Conservation (phyloP, 2,329 filamentous ascomycete species). For the Phialophora expanda region DNA sequence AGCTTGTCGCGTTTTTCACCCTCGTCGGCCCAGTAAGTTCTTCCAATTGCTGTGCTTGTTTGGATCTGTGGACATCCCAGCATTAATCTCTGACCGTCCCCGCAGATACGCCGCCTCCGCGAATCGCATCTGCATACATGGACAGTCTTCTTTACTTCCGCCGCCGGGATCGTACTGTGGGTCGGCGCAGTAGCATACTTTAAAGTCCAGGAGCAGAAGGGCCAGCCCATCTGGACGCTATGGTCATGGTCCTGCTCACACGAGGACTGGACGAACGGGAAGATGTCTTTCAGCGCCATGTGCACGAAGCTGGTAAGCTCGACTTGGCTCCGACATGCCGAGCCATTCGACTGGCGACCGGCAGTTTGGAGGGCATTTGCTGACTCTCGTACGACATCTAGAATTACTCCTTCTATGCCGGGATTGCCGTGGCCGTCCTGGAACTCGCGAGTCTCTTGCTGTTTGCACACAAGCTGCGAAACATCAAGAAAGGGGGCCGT, state of each 20-base stretch:
- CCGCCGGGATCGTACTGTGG: slow-evolving; percentile 9
- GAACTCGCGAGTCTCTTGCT: neutral
- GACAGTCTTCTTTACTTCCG: slow-evolving; percentile 17
- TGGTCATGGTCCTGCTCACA: slow-evolving; percentile 22
- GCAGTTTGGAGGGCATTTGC: neutral
- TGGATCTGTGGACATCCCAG: neutral
- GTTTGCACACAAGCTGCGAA: slow-evolving; percentile 1
- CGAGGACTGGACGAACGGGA: slow-evolving; percentile 14
- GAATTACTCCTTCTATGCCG: slow-evolving; percentile 10
- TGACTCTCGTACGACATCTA: neutral
- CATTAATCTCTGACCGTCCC: neutral
- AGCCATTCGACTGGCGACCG: neutral
- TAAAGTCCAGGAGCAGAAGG: slow-evolving; percentile 16
- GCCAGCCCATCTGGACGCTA: slow-evolving; percentile 12
- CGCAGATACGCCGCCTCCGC: slow-evolving; percentile 14
- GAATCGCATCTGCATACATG: slow-evolving; percentile 17
- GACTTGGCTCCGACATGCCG: neutral
- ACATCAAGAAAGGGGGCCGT: neutral
- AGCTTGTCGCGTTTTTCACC: neutral
- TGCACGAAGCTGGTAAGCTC: slow-evolving; percentile 31
- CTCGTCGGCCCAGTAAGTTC: neutral
- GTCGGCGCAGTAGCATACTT: slow-evolving; percentile 18
- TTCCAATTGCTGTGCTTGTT: neutral
- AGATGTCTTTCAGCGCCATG: slow-evolving; percentile 20
- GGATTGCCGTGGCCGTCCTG: slow-evolving; percentile 3